Evolutionary conservation across 2,329 filamentous ascomycete genomes (phyloP).

Genomic region (Tolypocladium pustulatum): DNA sequence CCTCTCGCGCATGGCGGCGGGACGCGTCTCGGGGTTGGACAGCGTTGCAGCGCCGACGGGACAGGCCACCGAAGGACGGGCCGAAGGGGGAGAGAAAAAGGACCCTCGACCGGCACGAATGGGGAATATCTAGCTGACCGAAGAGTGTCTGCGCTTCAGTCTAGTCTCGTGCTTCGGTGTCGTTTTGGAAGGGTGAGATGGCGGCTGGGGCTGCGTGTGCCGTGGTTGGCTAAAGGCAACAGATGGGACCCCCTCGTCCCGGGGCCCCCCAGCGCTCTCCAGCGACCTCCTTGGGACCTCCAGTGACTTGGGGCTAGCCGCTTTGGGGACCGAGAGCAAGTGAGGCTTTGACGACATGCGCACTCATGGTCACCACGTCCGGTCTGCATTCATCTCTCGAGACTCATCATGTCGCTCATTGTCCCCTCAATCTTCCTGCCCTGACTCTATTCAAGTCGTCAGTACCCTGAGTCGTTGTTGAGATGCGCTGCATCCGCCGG

Average conservation of each 20-base stretch:
- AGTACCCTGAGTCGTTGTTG: neutral
- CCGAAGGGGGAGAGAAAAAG: neutral
- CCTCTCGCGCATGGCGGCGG: slow-evolving; percentile 56
- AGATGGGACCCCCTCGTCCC: neutral
- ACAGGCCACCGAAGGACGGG: neutral
- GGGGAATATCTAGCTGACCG: neutral
- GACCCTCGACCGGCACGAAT: neutral
- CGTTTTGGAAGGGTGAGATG: neutral
- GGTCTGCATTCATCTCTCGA: neutral
- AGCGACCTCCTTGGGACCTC: too few species aligned
- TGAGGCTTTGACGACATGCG: slow-evolving; percentile 1
- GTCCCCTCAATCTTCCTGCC: neutral
- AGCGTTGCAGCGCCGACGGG: neutral
- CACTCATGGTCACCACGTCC: neutral
- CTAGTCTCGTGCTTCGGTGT: slow-evolving; percentile 4
- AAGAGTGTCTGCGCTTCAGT: neutral
- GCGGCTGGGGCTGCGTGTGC: neutral
- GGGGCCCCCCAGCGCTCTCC: neutral
- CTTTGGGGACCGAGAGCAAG: slow-evolving; percentile 10
- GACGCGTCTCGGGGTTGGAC: neutral
- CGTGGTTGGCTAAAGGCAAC: neutral
- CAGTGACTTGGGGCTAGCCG: slow-evolving; percentile 4
- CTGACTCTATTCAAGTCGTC: neutral
- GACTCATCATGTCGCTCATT: neutral
- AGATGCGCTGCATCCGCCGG: neutral